Evolutionary conservation across 805 yeast species (phyloP).

Genomic region (Cyberlindnera xylosilytica): DNA sequence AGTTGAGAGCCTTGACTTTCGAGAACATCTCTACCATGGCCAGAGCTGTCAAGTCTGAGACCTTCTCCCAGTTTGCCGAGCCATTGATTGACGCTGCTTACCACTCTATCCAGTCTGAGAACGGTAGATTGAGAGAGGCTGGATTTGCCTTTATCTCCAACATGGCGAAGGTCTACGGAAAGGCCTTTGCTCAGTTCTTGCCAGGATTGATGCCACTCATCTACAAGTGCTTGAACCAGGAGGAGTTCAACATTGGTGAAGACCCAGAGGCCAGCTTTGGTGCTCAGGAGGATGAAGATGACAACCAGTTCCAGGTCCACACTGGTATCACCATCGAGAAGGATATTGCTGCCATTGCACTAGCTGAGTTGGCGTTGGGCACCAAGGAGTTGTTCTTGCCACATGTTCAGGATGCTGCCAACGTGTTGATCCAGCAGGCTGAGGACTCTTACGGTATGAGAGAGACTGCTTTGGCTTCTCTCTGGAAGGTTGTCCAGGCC

Average conservation of each 20-base stretch:
- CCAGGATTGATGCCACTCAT: conserved; percentile 81
- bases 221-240: conserved; percentile 78
- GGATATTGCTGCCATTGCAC: conserved; percentile 90
- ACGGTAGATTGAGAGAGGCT: conserved; percentile 87
- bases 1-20: conserved; percentile 85
- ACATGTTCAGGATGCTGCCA: conserved; percentile 68
- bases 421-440: conserved; percentile 63
- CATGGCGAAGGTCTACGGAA: conserved; percentile 92
- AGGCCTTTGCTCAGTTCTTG: conserved; percentile 83
- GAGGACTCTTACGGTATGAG: conserved; percentile 89
- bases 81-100: conserved; percentile 89
- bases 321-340: conserved; percentile 95
- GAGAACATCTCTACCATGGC: conserved; percentile 95
- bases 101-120: conserved; percentile 68
- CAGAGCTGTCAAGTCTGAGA: conserved; percentile 90
- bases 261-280: conserved; percentile 44
- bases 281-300: conserved; percentile 51
- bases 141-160: conserved; percentile 91
- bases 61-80: conserved; percentile 81
- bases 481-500: conserved; percentile 81
- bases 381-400: conserved; percentile 78
- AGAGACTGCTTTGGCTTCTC: conserved; percentile 74
- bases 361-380: conserved; percentile 84
- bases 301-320: conserved; percentile 75
- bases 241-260: conserved; percentile 69